These are phyloP conservation scores for Gnomoniopsis smithogilvyi DNA, from an alignment of 2,329 filamentous ascomycete species.

Conservation along the genomic window DNA sequence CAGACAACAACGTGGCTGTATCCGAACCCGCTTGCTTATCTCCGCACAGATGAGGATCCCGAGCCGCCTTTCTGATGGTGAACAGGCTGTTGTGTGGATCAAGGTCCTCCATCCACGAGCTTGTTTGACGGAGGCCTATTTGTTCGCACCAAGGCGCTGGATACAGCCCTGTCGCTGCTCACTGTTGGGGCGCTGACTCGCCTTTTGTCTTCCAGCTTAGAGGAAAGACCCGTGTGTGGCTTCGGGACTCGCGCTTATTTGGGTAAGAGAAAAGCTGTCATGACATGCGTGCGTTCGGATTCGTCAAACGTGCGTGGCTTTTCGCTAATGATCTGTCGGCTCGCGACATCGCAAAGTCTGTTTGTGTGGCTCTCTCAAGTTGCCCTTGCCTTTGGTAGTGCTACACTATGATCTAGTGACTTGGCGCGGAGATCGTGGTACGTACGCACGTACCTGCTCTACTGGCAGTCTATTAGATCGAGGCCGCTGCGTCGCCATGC, in stretches of 20 bases:
- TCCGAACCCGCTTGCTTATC: not conserved
- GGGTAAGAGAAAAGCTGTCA: not conserved
- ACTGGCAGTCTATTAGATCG: not conserved
- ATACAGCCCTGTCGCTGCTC: constrained; percentile 4
- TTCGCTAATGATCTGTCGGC: not conserved
- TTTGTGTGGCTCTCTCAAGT: not conserved
- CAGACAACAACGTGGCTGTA: constrained; percentile 2
- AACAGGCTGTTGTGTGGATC: not conserved
- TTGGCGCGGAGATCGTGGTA: no score
- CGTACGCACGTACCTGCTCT: not conserved
- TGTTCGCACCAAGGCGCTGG: constrained; percentile 9
- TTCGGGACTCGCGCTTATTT: constrained; percentile 11
- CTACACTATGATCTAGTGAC: no score
- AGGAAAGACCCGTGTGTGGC: constrained; percentile 7
- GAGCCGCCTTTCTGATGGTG: not conserved
- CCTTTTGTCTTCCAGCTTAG: not conserved
- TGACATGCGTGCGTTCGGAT: not conserved
- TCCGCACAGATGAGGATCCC: not conserved
- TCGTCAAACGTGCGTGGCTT: not conserved
- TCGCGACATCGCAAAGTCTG: not conserved
- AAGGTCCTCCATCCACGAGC: constrained; percentile 1
- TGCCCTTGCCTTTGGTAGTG: not conserved
- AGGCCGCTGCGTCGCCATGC: no score
- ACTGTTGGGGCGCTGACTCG: constrained; percentile 14
- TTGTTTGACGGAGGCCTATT: constrained; percentile 9